Evolutionary conservation across 2,329 filamentous ascomycete species (phyloP).

Genomic region (Chalara sp.): DNA sequence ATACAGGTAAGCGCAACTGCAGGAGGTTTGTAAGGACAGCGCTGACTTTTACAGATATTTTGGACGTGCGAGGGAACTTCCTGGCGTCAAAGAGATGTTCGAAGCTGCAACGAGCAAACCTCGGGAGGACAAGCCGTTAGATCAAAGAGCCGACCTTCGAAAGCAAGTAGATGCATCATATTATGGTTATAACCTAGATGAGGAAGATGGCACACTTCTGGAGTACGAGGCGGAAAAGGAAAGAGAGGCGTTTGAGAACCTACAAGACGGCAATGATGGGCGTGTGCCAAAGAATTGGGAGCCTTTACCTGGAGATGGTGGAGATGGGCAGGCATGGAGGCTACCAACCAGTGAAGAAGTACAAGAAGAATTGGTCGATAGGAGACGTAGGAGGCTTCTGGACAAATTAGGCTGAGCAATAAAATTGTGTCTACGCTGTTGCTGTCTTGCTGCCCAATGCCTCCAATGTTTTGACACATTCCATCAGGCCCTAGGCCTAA

Average conservation of each 20-base stretch:
- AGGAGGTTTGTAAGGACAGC: too few relatives aligned
- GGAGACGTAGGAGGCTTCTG: constrained; percentile 73
- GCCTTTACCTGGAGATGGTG: constrained; percentile 76
- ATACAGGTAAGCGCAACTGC: constrained; percentile 70
- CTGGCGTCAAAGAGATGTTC: constrained; percentile 94
- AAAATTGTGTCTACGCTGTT: too few relatives aligned
- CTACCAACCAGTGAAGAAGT: constrained; percentile 85
- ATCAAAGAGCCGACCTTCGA: constrained; percentile 60
- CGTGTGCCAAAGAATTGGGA: constrained; percentile 69
- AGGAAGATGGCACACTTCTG: constrained; percentile 78
- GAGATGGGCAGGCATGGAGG: constrained; percentile 76
- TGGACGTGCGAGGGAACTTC: constrained; percentile 80
- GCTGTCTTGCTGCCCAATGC: too few relatives aligned
- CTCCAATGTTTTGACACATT: too few relatives aligned
- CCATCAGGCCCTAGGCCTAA: too few relatives aligned
- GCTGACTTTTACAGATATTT: constrained; percentile 68
- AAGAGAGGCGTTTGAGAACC: constrained; percentile 65
- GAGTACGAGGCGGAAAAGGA: constrained; percentile 80
- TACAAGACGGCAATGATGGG: constrained; percentile 52
- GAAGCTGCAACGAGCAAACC: constrained; percentile 61
- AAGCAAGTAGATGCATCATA: constrained; percentile 86
- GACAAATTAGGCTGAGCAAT: constrained; percentile 50
- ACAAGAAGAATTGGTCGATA: constrained; percentile 86
- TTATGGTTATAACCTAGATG: constrained; percentile 89
- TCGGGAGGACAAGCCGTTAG: constrained; percentile 55